phyloP scores from a whole-genome alignment of 2,329 filamentous ascomycete genomes.

The Ophioceras dolichostomum region DNA sequence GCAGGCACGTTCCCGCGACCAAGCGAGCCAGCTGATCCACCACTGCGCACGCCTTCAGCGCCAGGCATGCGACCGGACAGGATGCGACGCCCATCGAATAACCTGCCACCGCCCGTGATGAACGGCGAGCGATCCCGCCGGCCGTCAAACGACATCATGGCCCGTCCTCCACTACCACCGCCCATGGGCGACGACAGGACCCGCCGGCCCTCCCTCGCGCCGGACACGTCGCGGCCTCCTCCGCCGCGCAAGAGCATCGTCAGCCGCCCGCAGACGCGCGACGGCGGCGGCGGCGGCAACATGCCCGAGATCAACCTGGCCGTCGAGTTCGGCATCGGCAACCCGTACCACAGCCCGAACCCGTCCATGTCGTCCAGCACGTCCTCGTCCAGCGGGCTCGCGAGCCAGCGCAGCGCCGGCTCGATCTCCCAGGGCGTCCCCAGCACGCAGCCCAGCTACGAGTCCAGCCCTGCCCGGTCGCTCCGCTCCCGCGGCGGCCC shows the following conservation, averaged over 20 bases:
- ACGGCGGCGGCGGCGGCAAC: constrained; percentile 19
- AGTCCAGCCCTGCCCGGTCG: constrained; percentile 40
- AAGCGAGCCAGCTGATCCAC: constrained; percentile 21
- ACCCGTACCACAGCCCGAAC: constrained; percentile 52
- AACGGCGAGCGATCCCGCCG: constrained; percentile 7
- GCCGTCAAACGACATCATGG: constrained; percentile 9
- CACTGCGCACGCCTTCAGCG: constrained; percentile 33
- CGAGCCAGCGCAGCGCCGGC: constrained; percentile 46
- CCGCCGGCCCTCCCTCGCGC: constrained; percentile 30
- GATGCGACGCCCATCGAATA: constrained; percentile 14
- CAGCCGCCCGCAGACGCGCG: constrained; percentile 27
- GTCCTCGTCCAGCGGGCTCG: constrained; percentile 46
- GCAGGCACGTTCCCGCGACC: constrained; percentile 41
- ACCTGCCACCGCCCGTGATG: constrained; percentile 8
- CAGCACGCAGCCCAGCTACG: constrained; percentile 47
- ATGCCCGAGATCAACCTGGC: constrained; percentile 39
- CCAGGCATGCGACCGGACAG: constrained; percentile 29
- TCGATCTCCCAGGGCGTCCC: no score
- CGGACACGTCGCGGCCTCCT: constrained; percentile 37
- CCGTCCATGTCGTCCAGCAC: constrained; percentile 54
- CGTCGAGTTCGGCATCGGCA: constrained; percentile 46
- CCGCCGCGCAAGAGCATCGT: constrained; percentile 40
- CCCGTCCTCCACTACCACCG: no score
- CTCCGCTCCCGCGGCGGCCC: constrained; percentile 19
- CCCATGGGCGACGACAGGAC: constrained; percentile 11